Conservation (phyloP, 1,284 basidiomycete genomes). For the Rhodotorula sp. region DNA sequence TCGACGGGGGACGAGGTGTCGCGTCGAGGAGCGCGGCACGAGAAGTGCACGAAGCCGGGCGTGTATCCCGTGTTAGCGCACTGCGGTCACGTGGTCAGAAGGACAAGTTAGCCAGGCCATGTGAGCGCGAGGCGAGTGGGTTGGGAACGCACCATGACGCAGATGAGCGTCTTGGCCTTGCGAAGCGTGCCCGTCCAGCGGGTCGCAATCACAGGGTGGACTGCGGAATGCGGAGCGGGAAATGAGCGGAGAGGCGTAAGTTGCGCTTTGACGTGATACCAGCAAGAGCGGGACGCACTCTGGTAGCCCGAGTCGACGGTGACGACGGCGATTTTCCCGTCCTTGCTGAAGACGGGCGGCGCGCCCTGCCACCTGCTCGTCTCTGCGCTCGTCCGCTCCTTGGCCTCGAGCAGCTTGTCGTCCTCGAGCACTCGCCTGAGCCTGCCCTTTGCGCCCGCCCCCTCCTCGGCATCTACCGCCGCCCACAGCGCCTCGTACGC, state of each 20-base stretch:
- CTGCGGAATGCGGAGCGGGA: conserved; percentile 27
- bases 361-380: conserved; percentile 43
- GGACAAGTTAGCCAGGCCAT: neutral
- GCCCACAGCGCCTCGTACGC: conserved; percentile 37
- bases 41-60: conserved; percentile 14
- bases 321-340: conserved; percentile 43
- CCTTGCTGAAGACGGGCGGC: conserved; percentile 43
- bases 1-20: conserved; percentile 5
- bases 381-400: conserved; percentile 38
- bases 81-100: neutral
- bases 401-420: conserved; percentile 31
- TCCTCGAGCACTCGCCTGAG: conserved; percentile 33
- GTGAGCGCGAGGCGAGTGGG: neutral
- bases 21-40: conserved; percentile 17
- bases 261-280: neutral
- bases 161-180: conserved; percentile 48
- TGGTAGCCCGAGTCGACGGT: conserved; percentile 51
- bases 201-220: conserved; percentile 53
- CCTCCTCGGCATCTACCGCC: neutral
- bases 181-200: conserved; percentile 50
- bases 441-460: neutral
- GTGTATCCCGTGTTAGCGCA: conserved; percentile 48
- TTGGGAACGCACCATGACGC: conserved; percentile 48
- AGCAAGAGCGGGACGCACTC: conserved; percentile 40
- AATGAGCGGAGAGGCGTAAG: accelerated